Conservation (phyloP, 2,329 filamentous ascomycete species). For the Colletotrichum agaves region DNA sequence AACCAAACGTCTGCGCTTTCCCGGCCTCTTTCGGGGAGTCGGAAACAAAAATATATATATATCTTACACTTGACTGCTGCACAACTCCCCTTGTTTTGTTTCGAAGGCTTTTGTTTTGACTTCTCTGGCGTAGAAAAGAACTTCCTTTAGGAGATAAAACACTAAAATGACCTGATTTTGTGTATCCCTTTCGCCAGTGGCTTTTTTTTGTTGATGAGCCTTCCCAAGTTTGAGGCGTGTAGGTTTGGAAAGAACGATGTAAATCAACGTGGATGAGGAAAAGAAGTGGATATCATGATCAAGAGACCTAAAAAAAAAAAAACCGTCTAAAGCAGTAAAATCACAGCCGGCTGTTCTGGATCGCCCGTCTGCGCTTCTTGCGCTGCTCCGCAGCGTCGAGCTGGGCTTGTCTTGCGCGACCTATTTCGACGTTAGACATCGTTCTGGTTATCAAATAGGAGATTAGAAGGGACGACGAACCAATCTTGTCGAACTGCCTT, state of each 20-base stretch:
- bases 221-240: not conserved
- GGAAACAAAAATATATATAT: too few relatives aligned
- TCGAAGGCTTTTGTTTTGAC: not conserved
- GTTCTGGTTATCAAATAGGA: too few relatives aligned
- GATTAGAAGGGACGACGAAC: conserved; percentile 40
- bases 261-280: not conserved
- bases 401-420: conserved; percentile 36
- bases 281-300: conserved; percentile 23
- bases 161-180: conserved; percentile 19
- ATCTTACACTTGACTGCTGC: not conserved
- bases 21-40: not conserved
- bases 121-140: not conserved
- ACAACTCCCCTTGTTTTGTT: not conserved
- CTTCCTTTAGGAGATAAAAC: conserved; percentile 8
- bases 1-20: too few relatives aligned
- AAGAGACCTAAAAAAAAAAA: not conserved
- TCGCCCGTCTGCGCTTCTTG: conserved; percentile 35
- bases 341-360: conserved; percentile 36
- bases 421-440: conserved; percentile 10
- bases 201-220: not conserved
- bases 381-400: conserved; percentile 35
- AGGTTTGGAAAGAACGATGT: not conserved
- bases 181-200: conserved; percentile 11
- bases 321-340: not conserved
- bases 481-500: conserved; percentile 40